phyloP scores from a whole-genome alignment of 805 yeast genomes.

The Candida odintsovae region DNA sequence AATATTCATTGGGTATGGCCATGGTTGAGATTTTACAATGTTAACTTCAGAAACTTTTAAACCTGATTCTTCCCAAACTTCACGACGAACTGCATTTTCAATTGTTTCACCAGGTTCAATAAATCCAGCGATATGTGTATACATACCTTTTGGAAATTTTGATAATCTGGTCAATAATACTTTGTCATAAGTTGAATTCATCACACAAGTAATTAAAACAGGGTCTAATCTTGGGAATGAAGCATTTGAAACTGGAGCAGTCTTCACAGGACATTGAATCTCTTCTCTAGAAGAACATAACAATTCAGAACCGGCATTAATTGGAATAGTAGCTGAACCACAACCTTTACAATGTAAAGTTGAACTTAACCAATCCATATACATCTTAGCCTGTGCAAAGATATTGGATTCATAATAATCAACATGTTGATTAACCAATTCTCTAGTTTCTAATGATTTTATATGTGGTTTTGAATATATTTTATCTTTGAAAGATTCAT shows the following conservation, averaged over 20 bases:
- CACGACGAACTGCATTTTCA: conserved; percentile 82
- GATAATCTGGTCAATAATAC: conserved; percentile 64
- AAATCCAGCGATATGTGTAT: conserved; percentile 89
- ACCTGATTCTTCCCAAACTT: conserved; percentile 95
- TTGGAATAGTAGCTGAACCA: conserved; percentile 56
- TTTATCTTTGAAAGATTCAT: conserved; percentile 10
- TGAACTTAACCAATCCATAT: conserved; percentile 75
- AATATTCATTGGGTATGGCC: conserved; percentile 95
- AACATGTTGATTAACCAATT: conserved; percentile 18
- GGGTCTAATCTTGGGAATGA: conserved; percentile 94
- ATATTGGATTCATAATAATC: conserved; percentile 50
- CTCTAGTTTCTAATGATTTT: conserved; percentile 15
- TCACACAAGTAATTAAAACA: conserved; percentile 74
- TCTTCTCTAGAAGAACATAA: conserved; percentile 32
- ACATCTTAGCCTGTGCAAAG: conserved; percentile 78
- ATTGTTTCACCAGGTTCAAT: conserved; percentile 93
- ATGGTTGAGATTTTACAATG: conserved; percentile 78
- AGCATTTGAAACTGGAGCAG: conserved; percentile 57
- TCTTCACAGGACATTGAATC: conserved; percentile 18
- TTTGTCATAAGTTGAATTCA: conserved; percentile 53
- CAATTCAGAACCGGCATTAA: conserved; percentile 64
- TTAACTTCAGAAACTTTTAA: conserved; percentile 48
- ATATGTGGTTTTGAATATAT: conserved; percentile 2
- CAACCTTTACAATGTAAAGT: conserved; percentile 84
- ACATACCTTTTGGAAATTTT: conserved; percentile 51